These are phyloP conservation scores for Takakia lepidozioides DNA, from an alignment of 225 moss, liverwort and hornwort genomes.

Conservation along the genomic window DNA sequence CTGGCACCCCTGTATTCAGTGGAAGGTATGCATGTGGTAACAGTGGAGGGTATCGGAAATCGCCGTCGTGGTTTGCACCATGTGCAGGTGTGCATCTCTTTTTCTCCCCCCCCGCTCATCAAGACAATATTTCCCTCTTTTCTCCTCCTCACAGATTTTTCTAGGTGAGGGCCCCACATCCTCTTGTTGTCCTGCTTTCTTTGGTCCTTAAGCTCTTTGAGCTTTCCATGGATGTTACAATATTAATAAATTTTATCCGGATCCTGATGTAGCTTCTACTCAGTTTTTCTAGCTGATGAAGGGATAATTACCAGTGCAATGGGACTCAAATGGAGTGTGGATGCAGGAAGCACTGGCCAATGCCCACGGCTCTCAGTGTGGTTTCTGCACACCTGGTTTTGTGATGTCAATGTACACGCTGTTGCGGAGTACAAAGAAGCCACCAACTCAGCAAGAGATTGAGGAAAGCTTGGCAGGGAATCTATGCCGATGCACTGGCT, in stretches of 20 bases:
- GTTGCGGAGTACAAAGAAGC: conserved; percentile 43
- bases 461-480: conserved; percentile 94
- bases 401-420: conserved; percentile 98
- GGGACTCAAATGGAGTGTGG: too few relatives aligned
- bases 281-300: too few relatives aligned
- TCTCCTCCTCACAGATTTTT: too few relatives aligned
- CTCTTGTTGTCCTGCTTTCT: too few relatives aligned
- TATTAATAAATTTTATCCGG: neutral
- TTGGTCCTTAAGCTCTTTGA: too few relatives aligned
- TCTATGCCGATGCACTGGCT: conserved; percentile 89
- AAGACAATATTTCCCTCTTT: too few relatives aligned
- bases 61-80: conserved; percentile 82
- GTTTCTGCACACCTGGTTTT: conserved; percentile 94
- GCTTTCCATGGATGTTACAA: too few relatives aligned
- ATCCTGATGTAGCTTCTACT: too few relatives aligned
- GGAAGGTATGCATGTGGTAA: conserved; percentile 95
- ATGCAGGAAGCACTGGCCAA: conserved; percentile 73
- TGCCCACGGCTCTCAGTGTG: conserved; percentile 93
- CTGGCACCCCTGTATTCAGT: conserved; percentile 89
- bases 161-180: too few relatives aligned
- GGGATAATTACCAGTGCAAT: too few relatives aligned
- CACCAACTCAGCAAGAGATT: conserved; percentile 70
- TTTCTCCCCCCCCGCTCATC: too few relatives aligned
- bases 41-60: conserved; percentile 91
- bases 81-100: conserved; percentile 70